Conservation (phyloP, 2,329 filamentous ascomycete genomes). For the Penicillium expansum region DNA sequence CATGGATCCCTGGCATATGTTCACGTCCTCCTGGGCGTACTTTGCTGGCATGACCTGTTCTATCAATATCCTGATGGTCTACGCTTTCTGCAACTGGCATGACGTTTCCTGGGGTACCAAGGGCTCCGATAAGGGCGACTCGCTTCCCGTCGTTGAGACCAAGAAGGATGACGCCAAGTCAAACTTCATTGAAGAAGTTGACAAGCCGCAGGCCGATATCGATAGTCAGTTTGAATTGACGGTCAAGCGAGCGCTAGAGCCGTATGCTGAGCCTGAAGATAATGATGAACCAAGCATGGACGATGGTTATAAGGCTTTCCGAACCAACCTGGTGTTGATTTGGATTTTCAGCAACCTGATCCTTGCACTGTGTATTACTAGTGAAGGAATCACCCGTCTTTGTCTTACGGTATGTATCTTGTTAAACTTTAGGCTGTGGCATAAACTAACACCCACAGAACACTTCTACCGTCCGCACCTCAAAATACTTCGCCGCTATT, state of each 20-base stretch:
- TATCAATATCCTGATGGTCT: conserved; percentile 98
- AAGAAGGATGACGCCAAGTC: conserved; percentile 85
- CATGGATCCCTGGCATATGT: conserved; percentile 98
- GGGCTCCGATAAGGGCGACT: conserved; percentile 90
- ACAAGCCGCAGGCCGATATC: conserved; percentile 94
- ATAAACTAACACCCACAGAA: conserved; percentile 44
- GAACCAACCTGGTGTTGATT: conserved; percentile 81
- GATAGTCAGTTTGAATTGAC: conserved; percentile 94
- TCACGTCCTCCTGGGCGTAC: conserved; percentile 92
- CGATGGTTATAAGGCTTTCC: conserved; percentile 98
- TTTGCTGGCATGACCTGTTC: conserved; percentile 90
- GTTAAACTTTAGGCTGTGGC: background rate
- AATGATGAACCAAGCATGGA: conserved; percentile 81
- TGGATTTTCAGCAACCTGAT: conserved; percentile 94
- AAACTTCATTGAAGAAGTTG: conserved; percentile 85
- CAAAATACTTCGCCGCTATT: conserved; percentile 83
- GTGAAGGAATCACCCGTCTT: conserved; percentile 75
- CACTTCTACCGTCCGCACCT: conserved; percentile 68
- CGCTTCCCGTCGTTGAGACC: conserved; percentile 80
- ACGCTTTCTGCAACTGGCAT: conserved; percentile 99
- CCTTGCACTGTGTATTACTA: conserved; percentile 80
- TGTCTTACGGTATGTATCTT: conserved; percentile 71
- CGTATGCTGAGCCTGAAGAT: conserved; percentile 72
- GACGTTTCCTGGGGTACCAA: conserved; percentile 99
- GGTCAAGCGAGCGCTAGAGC: conserved; percentile 84